A percentile compares a stretch with the other conserved stretches of the same genome.
These are phyloP conservation scores for Thraustochytrium striatum DNA, from an alignment of 352 stramenopile genomes.

Conservation along the genomic window DNA sequence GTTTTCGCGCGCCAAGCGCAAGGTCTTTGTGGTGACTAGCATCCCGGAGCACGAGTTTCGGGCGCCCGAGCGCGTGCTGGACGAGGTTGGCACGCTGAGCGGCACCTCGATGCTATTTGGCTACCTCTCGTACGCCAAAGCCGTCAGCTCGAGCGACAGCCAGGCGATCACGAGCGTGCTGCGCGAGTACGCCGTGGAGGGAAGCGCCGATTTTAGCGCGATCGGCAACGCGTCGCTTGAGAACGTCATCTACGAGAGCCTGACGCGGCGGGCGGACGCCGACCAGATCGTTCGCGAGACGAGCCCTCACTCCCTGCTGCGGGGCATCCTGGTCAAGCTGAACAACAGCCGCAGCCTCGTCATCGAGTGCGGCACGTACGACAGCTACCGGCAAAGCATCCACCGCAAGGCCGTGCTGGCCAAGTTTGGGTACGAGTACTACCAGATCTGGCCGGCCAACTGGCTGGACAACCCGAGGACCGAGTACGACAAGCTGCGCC, in stretches of 20 bases:
- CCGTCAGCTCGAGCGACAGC: not conserved
- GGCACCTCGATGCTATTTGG: slow-evolving; percentile 42
- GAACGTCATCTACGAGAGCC: slow-evolving; percentile 12
- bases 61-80: not conserved
- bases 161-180: not conserved
- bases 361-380: slow-evolving; percentile 34
- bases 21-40: slow-evolving; percentile 30
- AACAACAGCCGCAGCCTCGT: not conserved
- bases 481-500: slow-evolving; percentile 4
- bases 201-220: not conserved
- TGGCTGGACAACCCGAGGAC: slow-evolving; percentile 29
- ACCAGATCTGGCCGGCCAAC: slow-evolving; percentile 33
- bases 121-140: slow-evolving; percentile 32
- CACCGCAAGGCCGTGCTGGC: slow-evolving; percentile 21
- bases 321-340: slow-evolving; percentile 17
- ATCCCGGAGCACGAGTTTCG: slow-evolving; percentile 39
- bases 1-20: slow-evolving; percentile 32
- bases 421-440: slow-evolving; percentile 34
- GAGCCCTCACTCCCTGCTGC: not conserved
- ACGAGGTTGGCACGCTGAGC: slow-evolving; percentile 22
- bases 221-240: slow-evolving; percentile 20
- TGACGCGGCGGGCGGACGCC: not conserved
- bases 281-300: not conserved
- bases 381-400: slow-evolving; percentile 5
- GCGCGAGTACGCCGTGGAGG: not conserved